Percentiles rank a stretch among this genome's conserved stretches.
These are phyloP conservation scores for Trichophyton rubrum DNA, from an alignment of 2,329 filamentous ascomycete species.

Conservation along the genomic window DNA sequence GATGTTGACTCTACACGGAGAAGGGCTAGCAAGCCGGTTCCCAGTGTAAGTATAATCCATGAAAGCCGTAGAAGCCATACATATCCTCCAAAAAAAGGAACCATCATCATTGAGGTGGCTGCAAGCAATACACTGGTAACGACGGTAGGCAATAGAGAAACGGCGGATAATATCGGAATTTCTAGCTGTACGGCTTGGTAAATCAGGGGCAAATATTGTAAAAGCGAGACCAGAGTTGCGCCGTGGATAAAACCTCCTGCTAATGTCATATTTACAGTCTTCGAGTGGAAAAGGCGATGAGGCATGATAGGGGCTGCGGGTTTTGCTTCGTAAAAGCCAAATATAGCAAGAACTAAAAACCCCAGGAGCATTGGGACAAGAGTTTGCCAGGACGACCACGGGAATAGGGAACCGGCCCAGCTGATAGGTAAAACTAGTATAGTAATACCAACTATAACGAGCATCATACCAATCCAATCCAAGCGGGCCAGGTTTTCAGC, in stretches of 20 bases:
- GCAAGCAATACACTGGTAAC: neutral
- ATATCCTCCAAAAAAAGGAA: neutral
- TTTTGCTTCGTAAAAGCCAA: slow-evolving; percentile 40
- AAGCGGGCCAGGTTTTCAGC: slow-evolving; percentile 41
- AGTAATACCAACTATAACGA: slow-evolving; percentile 49
- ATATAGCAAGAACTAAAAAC: slow-evolving; percentile 37
- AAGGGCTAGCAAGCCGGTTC: neutral
- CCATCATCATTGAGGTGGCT: neutral
- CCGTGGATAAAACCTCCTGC: neutral
- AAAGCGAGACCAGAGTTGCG: neutral
- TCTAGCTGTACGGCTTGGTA: neutral
- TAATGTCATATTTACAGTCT: neutral
- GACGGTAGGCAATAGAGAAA: neutral
- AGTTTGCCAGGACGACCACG: slow-evolving; percentile 50
- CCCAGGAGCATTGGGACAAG: slow-evolving; percentile 50
- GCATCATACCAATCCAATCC: slow-evolving; percentile 49
- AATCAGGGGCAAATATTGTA: neutral
- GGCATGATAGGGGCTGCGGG: neutral
- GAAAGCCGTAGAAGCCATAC: neutral
- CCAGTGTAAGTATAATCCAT: neutral
- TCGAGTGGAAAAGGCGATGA: neutral
- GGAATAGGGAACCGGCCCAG: slow-evolving; percentile 53
- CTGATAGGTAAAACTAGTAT: slow-evolving; percentile 51
- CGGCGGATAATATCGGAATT: neutral
- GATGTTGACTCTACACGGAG: neutral